Percentiles rank a stretch among this genome's conserved stretches.
Conservation (phyloP, 1,139 yeast genomes). For the Hyphopichia buzzinii region DNA sequence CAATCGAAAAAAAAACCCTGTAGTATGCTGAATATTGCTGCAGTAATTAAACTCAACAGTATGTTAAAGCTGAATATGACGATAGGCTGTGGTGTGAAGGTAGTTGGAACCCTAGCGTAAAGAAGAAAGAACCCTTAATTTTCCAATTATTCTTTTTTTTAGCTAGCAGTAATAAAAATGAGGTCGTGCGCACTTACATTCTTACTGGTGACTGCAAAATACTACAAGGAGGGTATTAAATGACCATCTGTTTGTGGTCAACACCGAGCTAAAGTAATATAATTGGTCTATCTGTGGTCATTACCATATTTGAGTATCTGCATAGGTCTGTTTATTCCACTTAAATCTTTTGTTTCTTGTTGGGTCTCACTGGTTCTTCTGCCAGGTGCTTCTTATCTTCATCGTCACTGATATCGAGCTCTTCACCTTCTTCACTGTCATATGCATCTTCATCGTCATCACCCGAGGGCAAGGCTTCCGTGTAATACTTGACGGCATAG, state of each 20-base stretch:
- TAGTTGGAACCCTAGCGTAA: slow-evolving; percentile 3
- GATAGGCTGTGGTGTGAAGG: slow-evolving; percentile 2
- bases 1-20: background rate
- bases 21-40: background rate
- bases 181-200: too few species aligned
- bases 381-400: slow-evolving; percentile 15
- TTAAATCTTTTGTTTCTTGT: slow-evolving; percentile 7
- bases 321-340: too few species aligned
- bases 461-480: slow-evolving; percentile 60
- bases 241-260: too few species aligned
- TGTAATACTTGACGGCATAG: slow-evolving; percentile 69
- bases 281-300: too few species aligned
- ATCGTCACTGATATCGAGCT: slow-evolving; percentile 52
- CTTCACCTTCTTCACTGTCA: slow-evolving; percentile 55
- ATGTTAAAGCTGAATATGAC: slow-evolving; percentile 2
- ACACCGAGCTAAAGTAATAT: too few species aligned
- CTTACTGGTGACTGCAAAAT: too few species aligned
- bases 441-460: slow-evolving; percentile 54
- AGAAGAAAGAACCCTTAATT: background rate
- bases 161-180: background rate
- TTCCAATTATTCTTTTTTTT: background rate
- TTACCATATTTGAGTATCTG: too few species aligned
- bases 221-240: too few species aligned
- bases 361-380: slow-evolving; percentile 5
- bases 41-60: background rate